These are phyloP conservation scores for Madurella mycetomatis DNA, from an alignment of 2,329 filamentous ascomycete species.

Conservation along the genomic window DNA sequence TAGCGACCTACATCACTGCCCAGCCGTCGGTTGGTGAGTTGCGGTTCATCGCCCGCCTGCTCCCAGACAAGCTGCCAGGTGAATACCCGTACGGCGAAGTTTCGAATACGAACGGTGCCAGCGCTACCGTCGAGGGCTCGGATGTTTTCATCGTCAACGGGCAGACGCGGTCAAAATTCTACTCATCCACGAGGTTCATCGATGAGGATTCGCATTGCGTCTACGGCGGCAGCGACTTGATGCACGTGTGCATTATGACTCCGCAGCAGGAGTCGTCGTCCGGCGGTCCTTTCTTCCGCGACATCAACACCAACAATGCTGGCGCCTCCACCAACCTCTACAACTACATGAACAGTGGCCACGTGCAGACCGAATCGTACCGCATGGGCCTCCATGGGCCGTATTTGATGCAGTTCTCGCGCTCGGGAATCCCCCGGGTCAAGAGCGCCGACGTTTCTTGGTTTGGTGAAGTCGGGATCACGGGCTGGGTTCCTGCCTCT, in stretches of 20 bases:
- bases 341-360: slow-evolving; percentile 65
- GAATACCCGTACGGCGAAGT: slow-evolving; percentile 51
- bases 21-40: slow-evolving; percentile 56
- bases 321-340: slow-evolving; percentile 55
- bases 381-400: slow-evolving; percentile 63
- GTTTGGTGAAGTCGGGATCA: slow-evolving; percentile 54
- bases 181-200: slow-evolving; percentile 64
- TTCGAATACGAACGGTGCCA: slow-evolving; percentile 51
- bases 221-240: slow-evolving; percentile 41
- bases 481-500: slow-evolving; percentile 52
- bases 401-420: slow-evolving; percentile 58
- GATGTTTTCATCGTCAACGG: slow-evolving; percentile 57
- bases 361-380: slow-evolving; percentile 58
- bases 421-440: slow-evolving; percentile 49
- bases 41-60: slow-evolving; percentile 59
- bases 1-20: slow-evolving; percentile 58
- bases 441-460: slow-evolving; percentile 43
- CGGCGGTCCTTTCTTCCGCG: slow-evolving; percentile 62
- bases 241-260: slow-evolving; percentile 59
- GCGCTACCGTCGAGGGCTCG: slow-evolving; percentile 52
- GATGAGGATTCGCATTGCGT: slow-evolving; percentile 63
- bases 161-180: slow-evolving; percentile 66
- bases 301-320: slow-evolving; percentile 63
- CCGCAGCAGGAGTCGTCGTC: slow-evolving; percentile 56
- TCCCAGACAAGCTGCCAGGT: slow-evolving; percentile 44